These are phyloP conservation scores for Saussurea involucrata DNA, from an alignment of 129 eudicot genomes.

Conservation along the genomic window DNA sequence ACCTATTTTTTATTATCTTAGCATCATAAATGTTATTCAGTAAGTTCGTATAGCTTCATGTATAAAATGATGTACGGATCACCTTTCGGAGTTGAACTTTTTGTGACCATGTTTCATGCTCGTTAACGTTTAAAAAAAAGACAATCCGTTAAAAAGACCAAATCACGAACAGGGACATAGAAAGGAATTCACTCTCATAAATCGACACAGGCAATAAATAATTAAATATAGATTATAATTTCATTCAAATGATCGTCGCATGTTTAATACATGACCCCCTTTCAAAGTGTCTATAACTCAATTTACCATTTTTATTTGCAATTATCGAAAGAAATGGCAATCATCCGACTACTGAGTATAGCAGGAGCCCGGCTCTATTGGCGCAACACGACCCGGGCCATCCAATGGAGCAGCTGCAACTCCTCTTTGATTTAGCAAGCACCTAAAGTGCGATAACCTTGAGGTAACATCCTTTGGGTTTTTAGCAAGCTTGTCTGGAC, in stretches of 20 bases:
- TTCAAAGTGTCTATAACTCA: conserved; percentile 7
- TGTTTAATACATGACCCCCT: background rate
- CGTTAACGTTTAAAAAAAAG: too few species aligned
- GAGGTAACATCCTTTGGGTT: conserved; percentile 45
- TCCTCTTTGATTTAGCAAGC: conserved; percentile 87
- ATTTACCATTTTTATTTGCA: background rate
- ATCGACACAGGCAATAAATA: background rate
- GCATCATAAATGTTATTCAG: background rate
- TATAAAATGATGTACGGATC: background rate
- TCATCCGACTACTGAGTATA: conserved; percentile 39
- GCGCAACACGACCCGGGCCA: conserved; percentile 63
- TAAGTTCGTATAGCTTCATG: too few species aligned
- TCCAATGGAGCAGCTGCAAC: conserved; percentile 84
- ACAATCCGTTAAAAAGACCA: background rate
- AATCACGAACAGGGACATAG: background rate
- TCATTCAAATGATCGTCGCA: background rate
- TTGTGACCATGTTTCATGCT: too few species aligned
- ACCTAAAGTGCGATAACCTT: conserved; percentile 75
- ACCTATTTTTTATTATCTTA: background rate
- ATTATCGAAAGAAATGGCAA: conserved; percentile 19
- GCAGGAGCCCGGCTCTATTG: conserved; percentile 82
- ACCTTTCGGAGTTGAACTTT: background rate
- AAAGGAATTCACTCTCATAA: background rate
- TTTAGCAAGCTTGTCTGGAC: conserved; percentile 51
- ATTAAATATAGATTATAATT: background rate